phyloP scores from a whole-genome alignment of 108 stramenopile species.

The Licmophora abbreviata region DNA sequence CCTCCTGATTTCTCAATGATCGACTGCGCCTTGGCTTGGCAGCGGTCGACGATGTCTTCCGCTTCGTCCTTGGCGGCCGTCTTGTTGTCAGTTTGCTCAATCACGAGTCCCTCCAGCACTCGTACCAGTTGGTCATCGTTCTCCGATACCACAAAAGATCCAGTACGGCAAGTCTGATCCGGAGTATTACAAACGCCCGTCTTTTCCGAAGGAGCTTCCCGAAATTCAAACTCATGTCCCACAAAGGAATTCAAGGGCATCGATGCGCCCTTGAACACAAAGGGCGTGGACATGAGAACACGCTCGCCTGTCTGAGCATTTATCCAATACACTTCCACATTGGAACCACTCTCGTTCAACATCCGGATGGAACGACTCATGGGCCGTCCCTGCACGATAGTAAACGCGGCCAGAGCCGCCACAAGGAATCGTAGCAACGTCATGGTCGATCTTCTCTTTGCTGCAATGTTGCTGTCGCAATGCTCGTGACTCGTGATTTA shows the following conservation, averaged over 20 bases:
- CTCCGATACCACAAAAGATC: conserved; percentile 5
- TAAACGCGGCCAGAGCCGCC: no score
- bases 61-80: conserved; percentile 42
- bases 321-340: conserved; percentile 7
- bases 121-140: conserved; percentile 9
- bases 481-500: no score
- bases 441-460: no score
- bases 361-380: no score
- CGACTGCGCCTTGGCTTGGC: conserved; percentile 26
- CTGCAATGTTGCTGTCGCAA: no score
- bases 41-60: conserved; percentile 24
- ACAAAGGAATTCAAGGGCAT: conserved; percentile 27
- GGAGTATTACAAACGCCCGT: conserved; percentile 27
- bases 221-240: conserved; percentile 32
- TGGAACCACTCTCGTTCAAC: no score
- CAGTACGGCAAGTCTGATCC: neutral
- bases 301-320: conserved; percentile 19
- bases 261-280: conserved; percentile 30
- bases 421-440: no score
- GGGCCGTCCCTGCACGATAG: no score
- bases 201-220: conserved; percentile 33
- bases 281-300: conserved; percentile 24
- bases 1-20: conserved; percentile 4
- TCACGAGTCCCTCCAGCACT: neutral
- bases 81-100: neutral